These are phyloP conservation scores for Calonectria hawksworthii DNA, from an alignment of 2,329 filamentous ascomycete genomes.

Conservation along the genomic window DNA sequence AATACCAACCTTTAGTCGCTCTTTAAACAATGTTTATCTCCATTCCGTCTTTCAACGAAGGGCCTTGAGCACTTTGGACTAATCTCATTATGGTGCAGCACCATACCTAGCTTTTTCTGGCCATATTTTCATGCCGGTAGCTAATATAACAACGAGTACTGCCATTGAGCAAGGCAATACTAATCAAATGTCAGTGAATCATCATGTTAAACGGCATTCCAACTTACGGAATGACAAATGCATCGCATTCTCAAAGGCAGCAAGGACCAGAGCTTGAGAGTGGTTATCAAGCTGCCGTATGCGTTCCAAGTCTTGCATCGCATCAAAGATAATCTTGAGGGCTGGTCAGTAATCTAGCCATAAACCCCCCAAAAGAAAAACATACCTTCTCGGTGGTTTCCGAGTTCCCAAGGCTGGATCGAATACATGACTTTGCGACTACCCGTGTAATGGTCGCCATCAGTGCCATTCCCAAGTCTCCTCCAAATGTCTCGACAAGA, in stretches of 20 bases:
- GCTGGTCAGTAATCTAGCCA: not conserved
- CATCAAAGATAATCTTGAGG: not conserved
- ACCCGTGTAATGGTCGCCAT: not conserved
- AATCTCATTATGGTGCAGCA: not conserved
- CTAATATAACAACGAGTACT: not conserved
- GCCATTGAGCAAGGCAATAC: not conserved
- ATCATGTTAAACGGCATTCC: not conserved
- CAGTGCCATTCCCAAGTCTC: not conserved
- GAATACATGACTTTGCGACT: not conserved
- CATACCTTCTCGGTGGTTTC: not conserved
- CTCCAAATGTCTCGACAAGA: not conserved
- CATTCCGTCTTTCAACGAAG: not conserved
- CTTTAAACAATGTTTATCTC: not conserved
- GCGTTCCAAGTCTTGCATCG: not conserved
- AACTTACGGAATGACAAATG: not conserved
- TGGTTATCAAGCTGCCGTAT: not conserved
- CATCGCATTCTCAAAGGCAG: not conserved
- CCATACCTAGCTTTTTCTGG: not conserved
- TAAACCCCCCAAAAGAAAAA: not conserved
- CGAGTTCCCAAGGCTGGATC: not conserved
- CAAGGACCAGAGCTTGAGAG: not conserved
- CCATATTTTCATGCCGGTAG: not conserved
- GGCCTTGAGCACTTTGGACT: not conserved
- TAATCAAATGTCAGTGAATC: not conserved
- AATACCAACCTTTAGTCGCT: not conserved